Evolutionary conservation across 306 rosid genomes (phyloP).

Genomic region (Citrullus colocynthis): DNA sequence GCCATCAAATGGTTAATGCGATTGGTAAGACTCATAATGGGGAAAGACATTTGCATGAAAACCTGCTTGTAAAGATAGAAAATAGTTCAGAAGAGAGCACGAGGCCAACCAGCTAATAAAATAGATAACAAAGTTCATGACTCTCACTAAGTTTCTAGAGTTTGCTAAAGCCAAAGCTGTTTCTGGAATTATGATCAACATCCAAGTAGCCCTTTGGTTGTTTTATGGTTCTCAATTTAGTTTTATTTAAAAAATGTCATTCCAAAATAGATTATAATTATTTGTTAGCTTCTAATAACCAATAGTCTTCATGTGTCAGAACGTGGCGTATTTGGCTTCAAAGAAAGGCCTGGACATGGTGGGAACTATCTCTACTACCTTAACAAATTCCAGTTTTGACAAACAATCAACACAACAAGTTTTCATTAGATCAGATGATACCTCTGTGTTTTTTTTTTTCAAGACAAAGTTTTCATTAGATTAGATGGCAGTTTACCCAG

Average conservation of each 20-base stretch:
- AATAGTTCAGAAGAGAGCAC: too few relatives aligned
- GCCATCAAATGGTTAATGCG: too few relatives aligned
- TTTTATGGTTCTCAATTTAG: not conserved
- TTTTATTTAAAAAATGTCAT: not conserved
- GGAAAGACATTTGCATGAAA: too few relatives aligned
- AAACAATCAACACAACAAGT: conserved; percentile 53
- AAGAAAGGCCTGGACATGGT: conserved; percentile 66
- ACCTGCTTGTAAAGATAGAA: too few relatives aligned
- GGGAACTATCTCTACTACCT: conserved; percentile 29
- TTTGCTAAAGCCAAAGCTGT: conserved; percentile 68
- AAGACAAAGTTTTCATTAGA: not conserved
- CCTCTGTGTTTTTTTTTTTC: conserved; percentile 41
- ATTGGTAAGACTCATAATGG: too few relatives aligned
- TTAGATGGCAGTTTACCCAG: not conserved
- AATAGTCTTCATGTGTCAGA: conserved; percentile 24
- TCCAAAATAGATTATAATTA: not conserved
- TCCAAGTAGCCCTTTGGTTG: conserved; percentile 18
- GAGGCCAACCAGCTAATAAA: too few relatives aligned
- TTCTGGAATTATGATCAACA: conserved; percentile 48
- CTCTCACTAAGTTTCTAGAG: conserved; percentile 62
- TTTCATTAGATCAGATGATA: conserved; percentile 68
- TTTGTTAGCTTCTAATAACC: not conserved
- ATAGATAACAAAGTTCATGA: conserved; percentile 20
- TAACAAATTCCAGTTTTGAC: conserved; percentile 60
- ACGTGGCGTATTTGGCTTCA: conserved; percentile 73